A percentile compares a stretch with the other conserved stretches of the same genome.
Evolutionary conservation across 805 yeast genomes (phyloP).

Genomic region (Saccharomyces eubayanus): DNA sequence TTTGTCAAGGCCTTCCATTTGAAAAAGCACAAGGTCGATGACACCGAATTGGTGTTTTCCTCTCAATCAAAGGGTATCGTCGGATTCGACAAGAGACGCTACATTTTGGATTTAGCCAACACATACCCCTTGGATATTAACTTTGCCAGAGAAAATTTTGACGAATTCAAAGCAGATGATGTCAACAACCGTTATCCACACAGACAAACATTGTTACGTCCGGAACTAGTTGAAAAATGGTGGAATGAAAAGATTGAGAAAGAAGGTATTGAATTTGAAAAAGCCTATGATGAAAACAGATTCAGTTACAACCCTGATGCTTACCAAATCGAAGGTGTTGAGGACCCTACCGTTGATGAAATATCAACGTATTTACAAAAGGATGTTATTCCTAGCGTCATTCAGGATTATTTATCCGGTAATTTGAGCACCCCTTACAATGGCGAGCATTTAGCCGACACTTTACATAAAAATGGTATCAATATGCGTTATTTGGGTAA

Average conservation of each 20-base stretch:
- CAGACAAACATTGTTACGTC: constrained; percentile 66
- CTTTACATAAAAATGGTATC: constrained; percentile 75
- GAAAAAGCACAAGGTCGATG: constrained; percentile 53
- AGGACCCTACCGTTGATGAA: constrained; percentile 47
- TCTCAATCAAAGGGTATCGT: constrained; percentile 75
- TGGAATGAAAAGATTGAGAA: constrained; percentile 60
- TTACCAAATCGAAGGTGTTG: constrained; percentile 39
- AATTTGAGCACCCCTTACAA: constrained; percentile 62
- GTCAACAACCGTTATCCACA: constrained; percentile 64
- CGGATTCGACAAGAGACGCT: constrained; percentile 80
- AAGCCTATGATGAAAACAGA: constrained; percentile 33
- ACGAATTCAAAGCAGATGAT: constrained; percentile 26
- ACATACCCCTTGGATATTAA: constrained; percentile 77
- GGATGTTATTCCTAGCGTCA: constrained; percentile 53
- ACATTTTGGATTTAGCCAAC: constrained; percentile 76
- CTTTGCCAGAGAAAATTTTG: constrained; percentile 55
- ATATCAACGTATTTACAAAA: constrained; percentile 56
- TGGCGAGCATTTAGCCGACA: constrained; percentile 62
- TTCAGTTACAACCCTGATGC: constrained; percentile 76
- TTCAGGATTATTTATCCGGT: constrained; percentile 36
- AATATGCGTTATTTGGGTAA: constrained; percentile 81
- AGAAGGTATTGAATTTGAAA: constrained; percentile 24
- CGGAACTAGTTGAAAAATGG: constrained; percentile 89
- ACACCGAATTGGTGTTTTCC: constrained; percentile 51
- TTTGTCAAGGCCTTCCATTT: constrained; percentile 72